Percentiles rank a stretch among this genome's conserved stretches.
phyloP scores from a whole-genome alignment of 2,329 filamentous ascomycete species.

The Fusarium phyllophilum region DNA sequence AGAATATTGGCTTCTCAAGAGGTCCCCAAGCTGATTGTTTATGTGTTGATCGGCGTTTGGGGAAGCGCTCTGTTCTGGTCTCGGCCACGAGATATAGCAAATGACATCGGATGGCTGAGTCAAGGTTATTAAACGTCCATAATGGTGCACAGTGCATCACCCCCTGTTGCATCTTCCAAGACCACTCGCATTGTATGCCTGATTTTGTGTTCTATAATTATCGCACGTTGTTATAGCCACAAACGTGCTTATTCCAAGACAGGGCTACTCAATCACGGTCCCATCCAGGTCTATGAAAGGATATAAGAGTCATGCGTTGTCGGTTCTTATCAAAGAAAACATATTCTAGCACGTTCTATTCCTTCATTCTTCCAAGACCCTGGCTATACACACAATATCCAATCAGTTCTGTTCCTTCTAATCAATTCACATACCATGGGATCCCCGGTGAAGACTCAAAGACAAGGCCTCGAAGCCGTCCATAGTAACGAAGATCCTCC shows the following conservation, averaged over 20 bases:
- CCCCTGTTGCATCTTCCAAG: neutral
- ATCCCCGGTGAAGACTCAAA: too few relatives aligned
- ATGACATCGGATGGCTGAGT: neutral
- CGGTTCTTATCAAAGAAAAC: neutral
- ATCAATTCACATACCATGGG: neutral
- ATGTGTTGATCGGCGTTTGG: neutral
- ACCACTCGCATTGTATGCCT: neutral
- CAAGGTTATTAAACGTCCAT: neutral
- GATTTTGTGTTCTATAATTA: neutral
- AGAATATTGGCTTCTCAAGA: neutral
- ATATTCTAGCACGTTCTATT: too few relatives aligned
- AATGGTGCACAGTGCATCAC: neutral
- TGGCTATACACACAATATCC: neutral
- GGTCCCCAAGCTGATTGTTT: neutral
- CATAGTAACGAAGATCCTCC: too few relatives aligned
- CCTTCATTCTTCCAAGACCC: neutral
- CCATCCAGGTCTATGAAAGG: neutral
- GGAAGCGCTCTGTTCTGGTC: neutral
- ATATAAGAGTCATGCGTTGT: neutral
- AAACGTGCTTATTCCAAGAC: too few relatives aligned
- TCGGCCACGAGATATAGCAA: neutral
- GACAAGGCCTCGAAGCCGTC: too few relatives aligned
- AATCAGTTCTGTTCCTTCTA: neutral
- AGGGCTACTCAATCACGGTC: neutral
- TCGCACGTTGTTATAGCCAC: neutral